Evolutionary conservation across 257 asterid genomes (phyloP), one percentile per base, ranked within the genome.

Genomic region (Przewalskia tangutica): DNA sequence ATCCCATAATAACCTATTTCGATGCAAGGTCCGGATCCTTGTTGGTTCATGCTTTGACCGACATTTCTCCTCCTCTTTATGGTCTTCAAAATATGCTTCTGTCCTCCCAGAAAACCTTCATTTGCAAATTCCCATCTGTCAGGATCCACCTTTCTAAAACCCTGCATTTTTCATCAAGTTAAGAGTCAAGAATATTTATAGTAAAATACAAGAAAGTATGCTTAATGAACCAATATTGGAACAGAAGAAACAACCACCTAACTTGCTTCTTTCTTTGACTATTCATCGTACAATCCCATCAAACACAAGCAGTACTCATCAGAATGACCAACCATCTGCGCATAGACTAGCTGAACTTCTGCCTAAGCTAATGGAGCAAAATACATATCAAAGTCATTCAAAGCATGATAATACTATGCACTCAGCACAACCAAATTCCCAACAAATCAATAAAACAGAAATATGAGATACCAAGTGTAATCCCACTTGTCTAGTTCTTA

Each of bases 71-170:
- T 92, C 84, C 99, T 86, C 76, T 87, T 93, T 81, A 96, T 94
- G 8, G 91, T 93, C 88, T 88, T 94, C 85, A 96, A 82, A 55
- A 96, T 97, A 87, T 96, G 98, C 88, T 86, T 96, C 77, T 96
- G 97, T 7, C 99, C 99, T 23, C 95, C 93, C 54, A 96, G 86
- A 60, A 94, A 96, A 3, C 98, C 97, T 88, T 91, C 98, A 73
- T 93, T 93, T 0, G 99, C 99, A 66, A 96, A 96, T 79, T 96
- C 98, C 98, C 98, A 96, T 85, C 93, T 88, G 23, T 94, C 98
- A 0, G 98, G 94, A 84, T 94, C 98, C 59, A 94, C 97, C 84
- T 96, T 96, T 80, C 92, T 86, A 50, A 96, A 96, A 20, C 99
- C 99, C 99, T 96, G 94, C 90, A 85, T 23, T 46, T 38, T 32